These are phyloP conservation scores for Stygiomarasmius scandens DNA, from an alignment of 1,284 basidiomycete species.

Conservation along the genomic window DNA sequence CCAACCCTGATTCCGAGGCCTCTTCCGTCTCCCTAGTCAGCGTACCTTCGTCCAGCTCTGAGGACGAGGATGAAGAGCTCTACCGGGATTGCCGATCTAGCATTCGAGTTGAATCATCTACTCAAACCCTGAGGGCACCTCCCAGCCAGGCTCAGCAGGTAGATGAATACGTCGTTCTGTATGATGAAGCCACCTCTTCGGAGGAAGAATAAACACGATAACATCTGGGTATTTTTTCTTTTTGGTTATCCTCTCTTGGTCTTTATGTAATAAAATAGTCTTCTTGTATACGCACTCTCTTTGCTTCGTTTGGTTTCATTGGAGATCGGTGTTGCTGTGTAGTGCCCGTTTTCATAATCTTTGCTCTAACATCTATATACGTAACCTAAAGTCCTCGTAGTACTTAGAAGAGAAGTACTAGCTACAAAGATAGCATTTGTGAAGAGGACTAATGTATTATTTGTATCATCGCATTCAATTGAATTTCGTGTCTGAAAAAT, in stretches of 20 bases:
- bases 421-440: neutral
- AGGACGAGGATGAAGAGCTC: slow-evolving; percentile 35
- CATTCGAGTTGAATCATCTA: slow-evolving; percentile 33
- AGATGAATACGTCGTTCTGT: slow-evolving; percentile 70
- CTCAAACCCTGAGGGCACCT: neutral
- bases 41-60: slow-evolving; percentile 50
- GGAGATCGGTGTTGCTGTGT: too few relatives aligned
- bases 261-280: neutral
- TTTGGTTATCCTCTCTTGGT: neutral
- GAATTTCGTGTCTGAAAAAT: too few relatives aligned
- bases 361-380: too few relatives aligned
- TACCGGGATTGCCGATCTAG: slow-evolving; percentile 64
- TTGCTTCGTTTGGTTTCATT: too few relatives aligned
- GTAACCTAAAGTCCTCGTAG: neutral
- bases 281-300: too few relatives aligned
- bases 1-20: slow-evolving; percentile 54
- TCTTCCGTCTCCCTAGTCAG: slow-evolving; percentile 69
- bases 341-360: too few relatives aligned
- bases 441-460: neutral
- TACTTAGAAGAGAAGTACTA: neutral
- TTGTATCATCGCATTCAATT: too few relatives aligned
- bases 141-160: slow-evolving; percentile 27
- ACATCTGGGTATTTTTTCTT: neutral
- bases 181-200: slow-evolving; percentile 58
- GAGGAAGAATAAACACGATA: slow-evolving; percentile 41